Conservation (phyloP, 345 rosid species). For the Salix caprea region DNA sequence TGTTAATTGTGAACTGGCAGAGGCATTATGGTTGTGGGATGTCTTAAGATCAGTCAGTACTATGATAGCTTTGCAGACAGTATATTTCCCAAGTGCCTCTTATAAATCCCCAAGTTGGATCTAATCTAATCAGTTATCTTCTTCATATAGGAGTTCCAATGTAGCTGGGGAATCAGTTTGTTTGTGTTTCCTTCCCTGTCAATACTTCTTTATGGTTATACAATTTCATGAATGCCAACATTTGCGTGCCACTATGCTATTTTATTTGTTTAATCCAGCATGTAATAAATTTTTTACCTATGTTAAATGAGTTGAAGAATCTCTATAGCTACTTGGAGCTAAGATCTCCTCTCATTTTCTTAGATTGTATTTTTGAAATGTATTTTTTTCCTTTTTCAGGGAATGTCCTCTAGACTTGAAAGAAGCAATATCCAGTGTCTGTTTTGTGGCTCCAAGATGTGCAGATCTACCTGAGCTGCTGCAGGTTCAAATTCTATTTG, state of each 20-base stretch:
- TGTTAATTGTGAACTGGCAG: not conserved
- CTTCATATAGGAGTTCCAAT: not conserved
- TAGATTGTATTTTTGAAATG: constrained; percentile 6
- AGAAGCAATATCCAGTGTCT: constrained; percentile 88
- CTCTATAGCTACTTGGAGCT: not conserved
- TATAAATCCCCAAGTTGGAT: not conserved
- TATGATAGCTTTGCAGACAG: not conserved
- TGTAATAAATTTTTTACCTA: not conserved
- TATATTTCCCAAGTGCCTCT: not conserved
- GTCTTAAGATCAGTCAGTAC: not conserved
- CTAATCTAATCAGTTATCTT: not conserved
- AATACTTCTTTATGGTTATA: not conserved
- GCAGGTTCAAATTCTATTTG: constrained; percentile 85
- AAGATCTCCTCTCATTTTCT: not conserved
- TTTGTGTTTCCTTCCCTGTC: not conserved
- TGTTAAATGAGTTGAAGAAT: not conserved
- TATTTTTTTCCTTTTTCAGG: constrained; percentile 39
- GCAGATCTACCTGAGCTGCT: constrained; percentile 85
- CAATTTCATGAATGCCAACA: not conserved
- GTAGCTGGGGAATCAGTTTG: not conserved
- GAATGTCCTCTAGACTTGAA: constrained; percentile 94
- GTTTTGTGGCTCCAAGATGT: constrained; percentile 99
- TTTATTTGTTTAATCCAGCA: constrained; percentile 5
- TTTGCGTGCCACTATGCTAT: not conserved
- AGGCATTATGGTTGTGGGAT: not conserved